Percentiles rank a stretch among this genome's conserved stretches.
These are phyloP conservation scores for Acorus gramineus DNA, from an alignment of 106 monocot genomes.

Conservation along the genomic window DNA sequence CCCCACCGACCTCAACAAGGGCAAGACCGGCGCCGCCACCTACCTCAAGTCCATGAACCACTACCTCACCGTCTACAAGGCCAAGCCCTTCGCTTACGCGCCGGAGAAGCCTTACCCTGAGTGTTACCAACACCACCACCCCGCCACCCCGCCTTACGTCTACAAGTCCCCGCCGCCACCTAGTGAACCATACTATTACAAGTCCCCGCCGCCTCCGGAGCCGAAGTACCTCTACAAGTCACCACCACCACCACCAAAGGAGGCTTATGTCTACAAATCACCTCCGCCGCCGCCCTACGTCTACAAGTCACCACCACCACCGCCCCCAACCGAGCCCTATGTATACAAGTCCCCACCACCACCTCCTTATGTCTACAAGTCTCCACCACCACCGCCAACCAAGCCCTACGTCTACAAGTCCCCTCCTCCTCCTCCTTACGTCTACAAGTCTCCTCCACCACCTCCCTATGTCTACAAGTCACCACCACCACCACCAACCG, in stretches of 20 bases:
- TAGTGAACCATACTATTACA: constrained; percentile 5
- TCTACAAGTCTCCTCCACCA: neutral
- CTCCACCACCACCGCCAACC: constrained; percentile 9
- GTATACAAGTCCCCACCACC: neutral
- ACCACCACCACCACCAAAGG: constrained; percentile 10
- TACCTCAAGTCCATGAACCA: constrained; percentile 22
- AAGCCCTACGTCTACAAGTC: neutral
- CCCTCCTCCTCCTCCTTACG: constrained; percentile 2
- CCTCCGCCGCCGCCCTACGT: constrained; percentile 7
- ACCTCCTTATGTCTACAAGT: too few relatives aligned
- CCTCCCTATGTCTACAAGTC: constrained; percentile 3
- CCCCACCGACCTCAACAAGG: constrained; percentile 26
- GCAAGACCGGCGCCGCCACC: constrained; percentile 24
- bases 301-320: constrained; percentile 7
- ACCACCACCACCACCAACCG: neutral
- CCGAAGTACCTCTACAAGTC: constrained; percentile 16
- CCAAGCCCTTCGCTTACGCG: constrained; percentile 39
- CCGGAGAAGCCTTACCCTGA: constrained; percentile 27
- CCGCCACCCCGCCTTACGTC: constrained; percentile 4
- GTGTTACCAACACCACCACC: constrained; percentile 16
- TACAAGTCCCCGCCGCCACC: neutral
- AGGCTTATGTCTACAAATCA: constrained; percentile 2
- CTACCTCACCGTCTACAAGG: constrained; percentile 23
- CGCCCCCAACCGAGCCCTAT: neutral
- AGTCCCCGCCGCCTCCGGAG: constrained; percentile 7